phyloP scores from a whole-genome alignment of 805 yeast species.

The Maudiozyma pseudohumilis region DNA sequence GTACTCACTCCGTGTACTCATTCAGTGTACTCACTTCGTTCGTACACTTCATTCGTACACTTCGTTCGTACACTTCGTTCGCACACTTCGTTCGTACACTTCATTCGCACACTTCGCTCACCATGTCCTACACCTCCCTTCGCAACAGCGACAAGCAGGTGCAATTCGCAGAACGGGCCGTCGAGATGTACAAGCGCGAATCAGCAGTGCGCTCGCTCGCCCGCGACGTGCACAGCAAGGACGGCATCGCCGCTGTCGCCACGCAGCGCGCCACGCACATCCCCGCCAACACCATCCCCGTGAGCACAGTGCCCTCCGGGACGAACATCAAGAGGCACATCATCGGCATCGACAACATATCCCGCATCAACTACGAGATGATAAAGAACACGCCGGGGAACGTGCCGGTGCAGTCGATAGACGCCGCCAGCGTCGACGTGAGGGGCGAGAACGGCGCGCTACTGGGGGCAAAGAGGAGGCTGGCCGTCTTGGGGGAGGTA shows the following conservation, averaged over 20 bases:
- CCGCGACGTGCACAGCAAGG: too few species aligned
- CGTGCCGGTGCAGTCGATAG: slow-evolving; percentile 3
- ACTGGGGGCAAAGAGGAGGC: slow-evolving; percentile 1
- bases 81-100: too few species aligned
- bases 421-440: not conserved
- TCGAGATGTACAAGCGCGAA: slow-evolving; percentile 10
- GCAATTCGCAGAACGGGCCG: slow-evolving; percentile 11
- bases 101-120: not conserved
- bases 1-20: too few species aligned
- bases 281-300: not conserved
- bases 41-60: too few species aligned
- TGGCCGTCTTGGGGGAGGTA: slow-evolving; percentile 13
- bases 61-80: too few species aligned
- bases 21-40: too few species aligned
- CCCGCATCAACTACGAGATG: slow-evolving; percentile 28
- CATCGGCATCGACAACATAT: slow-evolving; percentile 25
- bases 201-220: too few species aligned
- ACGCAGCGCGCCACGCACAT: too few species aligned
- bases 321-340: slow-evolving; percentile 24
- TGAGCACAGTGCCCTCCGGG: too few species aligned
- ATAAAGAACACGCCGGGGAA: slow-evolving; percentile 27
- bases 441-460: slow-evolving; percentile 4
- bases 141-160: slow-evolving; percentile 9
- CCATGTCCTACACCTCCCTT: not conserved
- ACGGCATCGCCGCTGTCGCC: too few species aligned